Base-by-base conservation (phyloP, 805 yeast genomes). In the Kodamaea kaohsiungensis region DNA sequence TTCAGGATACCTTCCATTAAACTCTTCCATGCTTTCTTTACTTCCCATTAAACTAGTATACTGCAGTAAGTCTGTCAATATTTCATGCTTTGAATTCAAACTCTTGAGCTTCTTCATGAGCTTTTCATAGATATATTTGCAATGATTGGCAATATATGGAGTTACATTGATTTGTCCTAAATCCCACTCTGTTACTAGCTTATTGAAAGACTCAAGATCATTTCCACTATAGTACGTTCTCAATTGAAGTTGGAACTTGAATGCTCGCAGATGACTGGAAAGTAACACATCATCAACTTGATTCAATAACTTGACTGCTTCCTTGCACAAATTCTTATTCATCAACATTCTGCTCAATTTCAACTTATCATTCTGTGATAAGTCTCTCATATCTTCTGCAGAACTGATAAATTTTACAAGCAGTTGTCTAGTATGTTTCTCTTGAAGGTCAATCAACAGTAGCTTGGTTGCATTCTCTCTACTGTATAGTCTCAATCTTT, bases 81-180 rank as follows among this genome's bases (percentile, higher is more conserved):
- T 48, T 17, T 40, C 40, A 10, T 25, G 48, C 50, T 58, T 42
- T 16, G 43, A 17, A 47, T 46, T 54, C 27, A 49, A 13, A 35
- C 54, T 48, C 25, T 50, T 45, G 16, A 61, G 56, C 47, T 62
- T 63, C 52, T 57, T 57, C 12, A 19, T 35, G 17, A 71, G 54
- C 18, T 50, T 69, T 43, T 62, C 64, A 50, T 71, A 76, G 12
- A 75, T 61, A 46, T 52, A 66, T 43, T 64, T 61, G 48, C 72
- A 68, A 40, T 74, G 77, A 38, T 65, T 61, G 53, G 63, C 59
- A 16, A 75, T 58, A 56, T 71, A 75, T 8, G 76, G 77, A 47
- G 68, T 69, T 9, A 75, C 59, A 1, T 61, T 58, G 16, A 64
- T 59, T 4, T 63, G 66, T 48, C 72, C 61, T 13, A 76, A 57